A percentile compares a stretch with the other conserved stretches of the same genome.
Conservation (phyloP, 257 asterid genomes). For the Schizonepeta tenuifolia region DNA sequence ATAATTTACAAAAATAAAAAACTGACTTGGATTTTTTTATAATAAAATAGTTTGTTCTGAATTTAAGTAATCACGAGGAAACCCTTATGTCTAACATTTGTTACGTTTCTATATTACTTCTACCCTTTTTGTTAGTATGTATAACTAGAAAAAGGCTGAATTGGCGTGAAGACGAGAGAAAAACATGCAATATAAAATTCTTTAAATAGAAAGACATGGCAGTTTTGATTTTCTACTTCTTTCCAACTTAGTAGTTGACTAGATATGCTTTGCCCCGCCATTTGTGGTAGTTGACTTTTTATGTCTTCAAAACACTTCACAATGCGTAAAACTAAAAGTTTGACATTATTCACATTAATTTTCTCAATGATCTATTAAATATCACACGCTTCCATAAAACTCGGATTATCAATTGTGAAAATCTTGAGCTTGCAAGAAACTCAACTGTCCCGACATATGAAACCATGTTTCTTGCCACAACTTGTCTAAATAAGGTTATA, state of each 20-base stretch:
- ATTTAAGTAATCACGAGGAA: no score
- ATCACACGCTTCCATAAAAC: background rate
- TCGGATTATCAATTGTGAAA: background rate
- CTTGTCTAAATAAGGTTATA: background rate
- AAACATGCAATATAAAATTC: no score
- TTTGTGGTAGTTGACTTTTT: background rate
- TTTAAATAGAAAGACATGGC: no score
- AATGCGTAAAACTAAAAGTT: background rate
- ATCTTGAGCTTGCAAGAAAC: conserved; percentile 6
- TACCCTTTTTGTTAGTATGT: no score
- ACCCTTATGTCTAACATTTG: no score
- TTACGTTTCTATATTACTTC: no score
- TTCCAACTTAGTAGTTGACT: background rate
- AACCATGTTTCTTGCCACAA: background rate
- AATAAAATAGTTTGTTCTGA: no score
- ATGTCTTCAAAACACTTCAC: background rate
- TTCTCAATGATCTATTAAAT: background rate
- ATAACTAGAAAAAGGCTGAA: no score
- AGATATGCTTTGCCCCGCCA: background rate
- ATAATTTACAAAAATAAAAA: no score
- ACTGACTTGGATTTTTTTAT: no score
- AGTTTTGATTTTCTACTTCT: background rate
- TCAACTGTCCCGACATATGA: background rate
- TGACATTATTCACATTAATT: no score
- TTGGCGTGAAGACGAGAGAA: no score